Base-by-base conservation (phyloP, 2,329 filamentous ascomycete genomes). In the Colletotrichum cereale region DNA sequence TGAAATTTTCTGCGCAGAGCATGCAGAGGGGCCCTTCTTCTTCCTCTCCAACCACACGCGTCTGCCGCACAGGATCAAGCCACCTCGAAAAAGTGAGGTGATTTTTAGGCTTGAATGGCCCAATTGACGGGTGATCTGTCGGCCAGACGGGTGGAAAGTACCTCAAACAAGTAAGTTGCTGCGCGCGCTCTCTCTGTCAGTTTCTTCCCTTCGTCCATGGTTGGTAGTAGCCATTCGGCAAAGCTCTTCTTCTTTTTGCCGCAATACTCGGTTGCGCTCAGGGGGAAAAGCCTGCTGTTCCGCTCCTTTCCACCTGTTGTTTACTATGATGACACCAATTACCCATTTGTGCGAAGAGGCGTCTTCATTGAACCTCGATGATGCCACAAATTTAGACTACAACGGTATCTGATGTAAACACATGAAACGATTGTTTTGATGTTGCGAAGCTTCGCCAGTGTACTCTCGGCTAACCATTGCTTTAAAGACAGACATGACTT, bases 371-470 rank as follows among this genome's bases (percentile, higher is more conserved):
- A 79, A 72, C 85, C 88, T 89, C 87, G 75, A 83, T 92, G 90
- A 86, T 84, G 83, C 88, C 84, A 85, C 85, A 87, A 87, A 79
- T 89, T 91, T 92, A 93, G 93, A 96, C 93, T 96, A 96, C 93
- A 96, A 96, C 93, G 93, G 93, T 96, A 96, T 96, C 93, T 96
- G 93, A 96, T 88, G 86, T 79, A 62, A 69, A 76, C 67, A 74
- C 67, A 31, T 65, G 62, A 61, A 72, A 24, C 24, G 73, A 75
- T 75, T 65, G 63, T 66, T 65, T 68, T 60, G 40, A 53, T 26
- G 26, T 44, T 26, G 18, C 21, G 29, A 42, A 29, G 11, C 47
- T 29, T 38, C 66, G 8, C 40, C 42, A 34, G 40, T 52, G 47
- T 53, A 58, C 58, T 29, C 31, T 34, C 47, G 66, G 64, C 68